A percentile compares a stretch with the other conserved stretches of the same genome.
Evolutionary conservation across 805 yeast genomes (phyloP).

Genomic region (Kazachstania psychrophila): DNA sequence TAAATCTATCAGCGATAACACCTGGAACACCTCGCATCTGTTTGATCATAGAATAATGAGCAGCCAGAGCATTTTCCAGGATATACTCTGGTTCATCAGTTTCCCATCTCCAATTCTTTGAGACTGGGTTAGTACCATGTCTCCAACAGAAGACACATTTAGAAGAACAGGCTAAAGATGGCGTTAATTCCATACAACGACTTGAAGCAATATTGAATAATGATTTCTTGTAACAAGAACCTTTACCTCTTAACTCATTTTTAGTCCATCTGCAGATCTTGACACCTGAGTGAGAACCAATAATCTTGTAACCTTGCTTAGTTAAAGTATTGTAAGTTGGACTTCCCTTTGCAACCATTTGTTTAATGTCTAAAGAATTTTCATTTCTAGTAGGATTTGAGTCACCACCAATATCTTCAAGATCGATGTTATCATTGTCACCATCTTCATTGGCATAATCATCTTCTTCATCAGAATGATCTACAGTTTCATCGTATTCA

Average conservation of each 20-base stretch:
- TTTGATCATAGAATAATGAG: constrained; percentile 85
- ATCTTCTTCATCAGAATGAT: constrained; percentile 39
- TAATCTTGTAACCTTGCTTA: constrained; percentile 87
- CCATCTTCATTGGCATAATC: constrained; percentile 22
- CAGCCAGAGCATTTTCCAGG: constrained; percentile 74
- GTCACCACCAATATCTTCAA: constrained; percentile 74
- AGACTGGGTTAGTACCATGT: constrained; percentile 95
- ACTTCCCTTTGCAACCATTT: constrained; percentile 84
- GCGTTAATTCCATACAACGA: constrained; percentile 93
- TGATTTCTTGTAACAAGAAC: constrained; percentile 88
- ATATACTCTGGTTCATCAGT: constrained; percentile 82
- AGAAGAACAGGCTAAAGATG: constrained; percentile 86
- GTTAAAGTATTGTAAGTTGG: constrained; percentile 84
- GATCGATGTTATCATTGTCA: constrained; percentile 40
- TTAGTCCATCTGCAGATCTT: constrained; percentile 95
- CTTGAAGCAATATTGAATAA: constrained; percentile 86
- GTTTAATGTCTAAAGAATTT: constrained; percentile 38
- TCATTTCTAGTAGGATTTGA: constrained; percentile 7
- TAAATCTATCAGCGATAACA: constrained; percentile 77
- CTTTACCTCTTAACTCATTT: constrained; percentile 86
- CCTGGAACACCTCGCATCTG: constrained; percentile 96
- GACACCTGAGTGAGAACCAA: constrained; percentile 92
- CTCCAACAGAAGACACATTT: constrained; percentile 97
- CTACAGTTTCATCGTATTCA: constrained; percentile 50
- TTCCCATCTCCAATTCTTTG: constrained; percentile 95